Evolutionary conservation across 495 filamentous ascomycete genomes (phyloP).

Genomic region (Chlorociboria aeruginascens): DNA sequence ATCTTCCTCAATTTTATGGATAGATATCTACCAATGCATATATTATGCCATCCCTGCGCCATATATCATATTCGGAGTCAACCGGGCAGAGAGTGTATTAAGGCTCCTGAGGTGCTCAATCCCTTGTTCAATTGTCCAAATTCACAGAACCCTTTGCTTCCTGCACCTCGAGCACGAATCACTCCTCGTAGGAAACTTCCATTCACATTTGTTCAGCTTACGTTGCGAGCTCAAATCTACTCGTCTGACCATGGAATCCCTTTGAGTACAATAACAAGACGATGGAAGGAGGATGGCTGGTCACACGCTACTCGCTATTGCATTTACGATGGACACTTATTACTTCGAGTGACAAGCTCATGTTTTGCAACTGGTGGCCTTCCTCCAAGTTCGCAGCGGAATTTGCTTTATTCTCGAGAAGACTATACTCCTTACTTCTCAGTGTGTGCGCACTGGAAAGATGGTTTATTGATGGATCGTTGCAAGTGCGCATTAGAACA

Average conservation of each 20-base stretch:
- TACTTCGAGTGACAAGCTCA: constrained; percentile 39
- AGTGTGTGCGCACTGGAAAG: constrained; percentile 45
- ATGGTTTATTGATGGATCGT: constrained; percentile 42
- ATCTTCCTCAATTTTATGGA: constrained; percentile 38
- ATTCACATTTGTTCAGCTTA: constrained; percentile 44
- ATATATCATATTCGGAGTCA: constrained; percentile 37
- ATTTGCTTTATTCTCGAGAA: constrained; percentile 43
- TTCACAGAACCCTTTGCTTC: constrained; percentile 23
- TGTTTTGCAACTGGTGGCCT: constrained; percentile 32
- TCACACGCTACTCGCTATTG: constrained; percentile 35
- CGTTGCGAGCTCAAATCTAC: constrained; percentile 30
- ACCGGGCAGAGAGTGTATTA: constrained; percentile 36
- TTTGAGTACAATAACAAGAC: constrained; percentile 27
- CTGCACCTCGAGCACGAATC: constrained; percentile 32
- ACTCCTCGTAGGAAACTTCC: constrained; percentile 38
- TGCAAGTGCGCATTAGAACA: constrained; percentile 49
- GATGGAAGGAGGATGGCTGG: constrained; percentile 39
- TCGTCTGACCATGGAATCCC: constrained; percentile 33
- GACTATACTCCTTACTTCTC: constrained; percentile 50
- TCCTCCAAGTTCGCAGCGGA: constrained; percentile 31
- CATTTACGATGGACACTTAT: constrained; percentile 36
- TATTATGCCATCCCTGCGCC: constrained; percentile 45
- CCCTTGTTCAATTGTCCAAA: constrained; percentile 40
- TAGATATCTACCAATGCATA: constrained; percentile 32
- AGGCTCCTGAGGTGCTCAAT: constrained; percentile 33